phyloP scores from a whole-genome alignment of 768 basidiomycete genomes.

The Lepiota subincarnata region DNA sequence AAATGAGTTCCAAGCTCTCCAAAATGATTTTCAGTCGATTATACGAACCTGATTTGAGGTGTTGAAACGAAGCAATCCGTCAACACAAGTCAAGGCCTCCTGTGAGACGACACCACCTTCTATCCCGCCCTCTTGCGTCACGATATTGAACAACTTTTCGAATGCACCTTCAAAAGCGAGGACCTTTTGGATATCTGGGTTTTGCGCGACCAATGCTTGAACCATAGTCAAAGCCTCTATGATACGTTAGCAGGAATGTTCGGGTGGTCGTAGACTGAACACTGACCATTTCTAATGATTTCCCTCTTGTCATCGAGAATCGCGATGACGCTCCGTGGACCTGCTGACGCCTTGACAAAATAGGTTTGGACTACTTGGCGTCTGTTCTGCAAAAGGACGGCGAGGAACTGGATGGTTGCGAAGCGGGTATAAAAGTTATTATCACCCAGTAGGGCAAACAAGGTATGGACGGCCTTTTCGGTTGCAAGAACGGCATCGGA shows the following conservation, averaged over 20 bases:
- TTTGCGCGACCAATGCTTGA: conserved; percentile 77
- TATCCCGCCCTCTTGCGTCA: conserved; percentile 83
- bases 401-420: conserved; percentile 77
- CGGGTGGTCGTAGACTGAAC: neutral
- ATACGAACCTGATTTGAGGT: conserved; percentile 82
- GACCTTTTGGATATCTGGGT: conserved; percentile 92
- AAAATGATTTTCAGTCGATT: neutral
- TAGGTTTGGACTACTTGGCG: conserved; percentile 82
- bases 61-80: conserved; percentile 87
- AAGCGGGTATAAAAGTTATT: conserved; percentile 83
- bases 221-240: conserved; percentile 82
- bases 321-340: conserved; percentile 66
- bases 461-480: conserved; percentile 66
- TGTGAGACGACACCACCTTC: conserved; percentile 87
- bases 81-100: conserved; percentile 82
- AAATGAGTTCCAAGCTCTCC: conserved; percentile 15
- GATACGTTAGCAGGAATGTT: conserved; percentile 3
- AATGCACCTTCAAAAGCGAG: conserved; percentile 96
- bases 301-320: conserved; percentile 83
- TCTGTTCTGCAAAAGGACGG: conserved; percentile 76
- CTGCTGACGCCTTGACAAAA: conserved; percentile 82
- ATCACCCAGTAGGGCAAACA: conserved; percentile 75
- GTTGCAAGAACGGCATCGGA: conserved; percentile 75
- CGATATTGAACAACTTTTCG: conserved; percentile 88
- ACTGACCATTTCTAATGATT: conserved; percentile 82